phyloP scores from a whole-genome alignment of 768 basidiomycete species.

The Pluteus cervinus region DNA sequence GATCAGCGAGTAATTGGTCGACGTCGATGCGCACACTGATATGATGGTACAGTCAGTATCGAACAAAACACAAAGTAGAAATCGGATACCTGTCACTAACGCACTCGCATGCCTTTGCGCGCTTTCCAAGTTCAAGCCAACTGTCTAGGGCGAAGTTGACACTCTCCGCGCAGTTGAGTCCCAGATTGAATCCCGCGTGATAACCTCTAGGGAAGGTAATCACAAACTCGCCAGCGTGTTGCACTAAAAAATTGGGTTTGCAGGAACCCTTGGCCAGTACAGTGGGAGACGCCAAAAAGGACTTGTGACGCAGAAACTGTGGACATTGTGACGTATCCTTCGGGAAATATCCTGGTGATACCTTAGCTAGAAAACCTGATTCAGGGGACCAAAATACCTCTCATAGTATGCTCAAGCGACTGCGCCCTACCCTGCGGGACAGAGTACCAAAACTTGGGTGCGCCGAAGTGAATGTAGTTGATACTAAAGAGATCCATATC shows the following conservation, averaged over 20 bases:
- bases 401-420: slow-evolving; percentile 86
- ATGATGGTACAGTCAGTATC: neutral
- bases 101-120: slow-evolving; percentile 72
- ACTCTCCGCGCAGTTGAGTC: slow-evolving; percentile 94
- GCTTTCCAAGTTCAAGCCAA: slow-evolving; percentile 86
- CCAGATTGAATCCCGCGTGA: slow-evolving; percentile 95
- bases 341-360: slow-evolving; percentile 73
- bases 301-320: slow-evolving; percentile 95
- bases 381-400: slow-evolving; percentile 42
- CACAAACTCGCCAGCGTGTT: slow-evolving; percentile 93
- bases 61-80: slow-evolving; percentile 1
- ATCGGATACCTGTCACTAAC: slow-evolving; percentile 63
- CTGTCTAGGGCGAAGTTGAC: slow-evolving; percentile 95
- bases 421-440: slow-evolving; percentile 81
- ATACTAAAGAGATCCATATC: slow-evolving; percentile 99
- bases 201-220: slow-evolving; percentile 94
- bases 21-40: slow-evolving; percentile 89
- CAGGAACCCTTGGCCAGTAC: slow-evolving; percentile 75
- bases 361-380: slow-evolving; percentile 5
- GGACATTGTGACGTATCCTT: slow-evolving; percentile 79
- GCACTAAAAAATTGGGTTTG: slow-evolving; percentile 80
- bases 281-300: slow-evolving; percentile 87
- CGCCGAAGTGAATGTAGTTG: slow-evolving; percentile 98
- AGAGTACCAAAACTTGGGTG: slow-evolving; percentile 96
- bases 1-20: slow-evolving; percentile 71